Evolutionary conservation across 1,284 basidiomycete genomes (phyloP).

Genomic region (Trichosporon sp.): DNA sequence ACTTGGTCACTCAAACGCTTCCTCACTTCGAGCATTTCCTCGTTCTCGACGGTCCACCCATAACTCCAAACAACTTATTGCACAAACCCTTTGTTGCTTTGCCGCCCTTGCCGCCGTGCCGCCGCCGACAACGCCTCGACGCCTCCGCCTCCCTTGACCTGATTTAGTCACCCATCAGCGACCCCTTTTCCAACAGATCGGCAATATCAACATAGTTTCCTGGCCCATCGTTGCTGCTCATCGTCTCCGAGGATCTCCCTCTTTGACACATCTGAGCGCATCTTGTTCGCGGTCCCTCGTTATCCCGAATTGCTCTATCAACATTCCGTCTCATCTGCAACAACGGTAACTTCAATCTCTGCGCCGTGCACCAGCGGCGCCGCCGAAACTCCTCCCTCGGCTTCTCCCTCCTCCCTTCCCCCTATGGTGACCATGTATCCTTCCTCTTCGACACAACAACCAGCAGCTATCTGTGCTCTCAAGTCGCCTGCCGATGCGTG

Average conservation of each 20-base stretch:
- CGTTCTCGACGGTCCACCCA: background rate
- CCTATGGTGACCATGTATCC: constrained; percentile 40
- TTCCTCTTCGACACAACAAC: constrained; percentile 51
- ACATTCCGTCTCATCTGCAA: background rate
- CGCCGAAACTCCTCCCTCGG: constrained; percentile 10
- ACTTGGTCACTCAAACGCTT: no score
- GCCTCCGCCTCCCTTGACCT: constrained; percentile 15
- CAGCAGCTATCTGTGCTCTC: constrained; percentile 53
- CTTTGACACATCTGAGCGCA: background rate
- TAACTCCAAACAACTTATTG: background rate
- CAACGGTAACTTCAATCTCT: background rate
- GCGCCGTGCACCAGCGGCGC: constrained; percentile 10
- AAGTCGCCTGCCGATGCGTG: constrained; percentile 55
- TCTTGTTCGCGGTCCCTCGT: background rate
- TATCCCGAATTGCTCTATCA: background rate
- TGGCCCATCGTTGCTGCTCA: background rate
- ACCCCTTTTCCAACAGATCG: constrained; percentile 11
- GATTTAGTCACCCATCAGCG: constrained; percentile 15
- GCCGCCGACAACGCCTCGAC: constrained; percentile 13
- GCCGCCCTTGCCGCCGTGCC: constrained; percentile 5
- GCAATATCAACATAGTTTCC: constrained; percentile 9
- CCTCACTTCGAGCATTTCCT: background rate
- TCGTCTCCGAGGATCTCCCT: background rate
- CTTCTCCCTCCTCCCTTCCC: background rate
- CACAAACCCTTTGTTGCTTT: constrained; percentile 3